Percentiles rank a stretch among this genome's conserved stretches.
Conservation (phyloP, 1,284 basidiomycete species). For the Puccinia coronata region DNA sequence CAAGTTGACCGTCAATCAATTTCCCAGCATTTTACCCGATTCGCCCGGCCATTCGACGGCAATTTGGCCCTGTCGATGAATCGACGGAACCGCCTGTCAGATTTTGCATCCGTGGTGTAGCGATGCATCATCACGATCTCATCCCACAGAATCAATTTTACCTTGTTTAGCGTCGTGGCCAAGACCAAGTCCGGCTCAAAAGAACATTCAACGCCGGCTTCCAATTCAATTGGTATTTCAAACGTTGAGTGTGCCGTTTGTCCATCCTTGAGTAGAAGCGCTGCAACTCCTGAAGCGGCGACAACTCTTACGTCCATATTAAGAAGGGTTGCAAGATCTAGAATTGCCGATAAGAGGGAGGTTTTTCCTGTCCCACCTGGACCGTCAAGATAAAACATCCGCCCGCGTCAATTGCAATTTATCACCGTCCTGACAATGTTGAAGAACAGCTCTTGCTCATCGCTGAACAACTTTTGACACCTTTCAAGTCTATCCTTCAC, state of each 20-base stretch:
- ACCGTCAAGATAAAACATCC: no score
- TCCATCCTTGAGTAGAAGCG: constrained; percentile 61
- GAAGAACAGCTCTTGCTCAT: no score
- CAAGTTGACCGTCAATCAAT: no score
- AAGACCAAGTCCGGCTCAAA: background rate
- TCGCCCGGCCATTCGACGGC: no score
- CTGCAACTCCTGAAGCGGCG: constrained; percentile 61
- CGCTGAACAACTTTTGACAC: no score
- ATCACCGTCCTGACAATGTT: no score
- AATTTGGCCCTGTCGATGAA: no score
- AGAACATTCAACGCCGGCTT: background rate
- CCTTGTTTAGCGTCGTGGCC: background rate
- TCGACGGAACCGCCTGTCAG: no score
- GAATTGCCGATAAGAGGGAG: constrained; percentile 62
- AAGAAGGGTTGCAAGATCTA: constrained; percentile 53
- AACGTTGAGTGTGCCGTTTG: background rate
- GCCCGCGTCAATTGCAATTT: no score
- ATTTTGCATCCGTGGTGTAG: no score
- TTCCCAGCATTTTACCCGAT: no score
- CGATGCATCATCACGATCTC: background rate
- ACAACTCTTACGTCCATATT: constrained; percentile 58
- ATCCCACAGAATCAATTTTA: constrained; percentile 1
- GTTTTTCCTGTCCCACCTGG: constrained; percentile 64
- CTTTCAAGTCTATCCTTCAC: no score
- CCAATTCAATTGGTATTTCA: background rate